Base-by-base conservation (phyloP, 2,329 filamentous ascomycete genomes). In the Triangularia setosa region DNA sequence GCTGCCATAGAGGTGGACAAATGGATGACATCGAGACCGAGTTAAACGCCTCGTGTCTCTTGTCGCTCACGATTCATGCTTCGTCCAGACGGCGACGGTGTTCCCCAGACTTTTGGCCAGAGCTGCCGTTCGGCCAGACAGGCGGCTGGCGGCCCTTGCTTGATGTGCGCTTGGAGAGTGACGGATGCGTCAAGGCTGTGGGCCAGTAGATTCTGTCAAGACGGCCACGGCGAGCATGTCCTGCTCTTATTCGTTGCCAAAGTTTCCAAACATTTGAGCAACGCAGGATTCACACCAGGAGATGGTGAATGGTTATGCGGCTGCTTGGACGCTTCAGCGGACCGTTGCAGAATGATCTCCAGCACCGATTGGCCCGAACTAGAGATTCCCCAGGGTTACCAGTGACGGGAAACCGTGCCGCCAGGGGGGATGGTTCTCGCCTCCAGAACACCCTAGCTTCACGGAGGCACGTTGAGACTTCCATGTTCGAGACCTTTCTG, bases 391-490 rank as follows among this genome's bases (percentile, higher is more conserved):
- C 30, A 35, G 63, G 58, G n/a, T 64, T 63, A 58, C 40, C 62
- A 64, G 64, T 63, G 55, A 61, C 21, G 64, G 64, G 62, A 64
- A 69, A 30, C 65, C 64, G 64, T 62, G 61, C 63, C 62, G 58
- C 60, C 63, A 62, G 61, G 61, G 61, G 24, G 52, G 6, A 18
- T 55, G 6, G 56, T 52, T 40, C 67, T 72, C 71, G 70, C 69
- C 71, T 72, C 67, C 70, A 71, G 60, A 70, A 40, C 3, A 16
- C 68, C 71, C 70, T 57, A 65, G 70, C 69, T 35, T 62, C 55
- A 63, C 64, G 65, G 66, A 61, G 68, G 54, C 60, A 66, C 65
- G 58, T 62, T 72, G 70, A 71, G 70, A 72, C 70, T 67, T 63
- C 48, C 33, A 40, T 21, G 44, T 18, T 53, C 27, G 52, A 62